Base-by-base conservation (phyloP, 306 rosid species). In the Vigna angularis region DNA sequence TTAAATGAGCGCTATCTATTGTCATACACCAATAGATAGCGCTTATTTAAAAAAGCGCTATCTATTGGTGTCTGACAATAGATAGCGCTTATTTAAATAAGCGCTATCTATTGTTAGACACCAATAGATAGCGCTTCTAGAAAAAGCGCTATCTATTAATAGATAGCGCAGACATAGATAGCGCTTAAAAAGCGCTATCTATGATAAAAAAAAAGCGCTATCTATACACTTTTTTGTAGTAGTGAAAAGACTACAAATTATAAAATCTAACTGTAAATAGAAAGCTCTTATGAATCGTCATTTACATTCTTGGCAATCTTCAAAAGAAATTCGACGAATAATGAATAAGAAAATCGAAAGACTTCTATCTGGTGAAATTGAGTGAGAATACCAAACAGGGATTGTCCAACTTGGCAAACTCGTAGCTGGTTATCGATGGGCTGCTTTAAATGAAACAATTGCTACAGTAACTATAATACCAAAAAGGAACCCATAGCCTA, bases 271-370 rank as follows among this genome's bases (percentile, higher is more conserved):
- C 56, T 36, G n/a, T 49, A 30, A 70, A 79, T 7, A 1, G 50
- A 68, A 65, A 18, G 49, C 64, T 6, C 16, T 70, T 4, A 16
- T 22, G 61, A 77, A 48, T 15, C 6, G 15, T 56, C 18, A 64
- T 82, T 82, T 77, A 56, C 77, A 73, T 58, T 73, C 44, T 72
- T 83, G 52, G 30, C 47, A 51, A 72, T 70, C 24, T 76, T 45
- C 15, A 45, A 36, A 15, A 59, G 53, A 79, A 53, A 64, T 38
- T 24, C 28, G 2, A 11, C 16, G 42, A 59, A 59, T 13, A 30
- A 52, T 14, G 22, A 30, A 52, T 14, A 77, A 8, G 64, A 24
- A 79, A 52, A 30, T 18, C 36, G 10, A 73, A 66, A 26, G 65
- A 52, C 3, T 22, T 77, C 55, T 53, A 66, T 24, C 62, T 58